Evolutionary conservation across 2,329 filamentous ascomycete species (phyloP).

Genomic region (Penicillium sumatraense): DNA sequence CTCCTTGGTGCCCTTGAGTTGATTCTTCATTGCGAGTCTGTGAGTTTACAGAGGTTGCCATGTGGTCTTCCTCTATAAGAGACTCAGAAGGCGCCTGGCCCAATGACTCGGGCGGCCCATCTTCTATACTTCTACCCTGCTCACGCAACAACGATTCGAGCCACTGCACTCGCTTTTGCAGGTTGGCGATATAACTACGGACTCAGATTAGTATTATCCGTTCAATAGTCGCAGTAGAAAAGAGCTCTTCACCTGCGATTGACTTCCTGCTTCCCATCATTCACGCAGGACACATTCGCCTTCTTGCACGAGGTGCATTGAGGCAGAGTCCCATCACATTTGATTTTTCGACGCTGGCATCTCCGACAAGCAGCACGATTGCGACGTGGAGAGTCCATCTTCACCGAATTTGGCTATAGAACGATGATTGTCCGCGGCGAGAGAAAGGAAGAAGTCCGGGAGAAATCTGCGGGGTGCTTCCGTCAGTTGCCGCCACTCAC

Average conservation of each 20-base stretch:
- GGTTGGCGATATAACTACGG: slow-evolving; percentile 40
- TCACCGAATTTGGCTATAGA: no score
- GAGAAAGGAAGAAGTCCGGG: neutral
- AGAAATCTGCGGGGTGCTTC: slow-evolving; percentile 11
- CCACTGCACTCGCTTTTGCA: slow-evolving; percentile 52
- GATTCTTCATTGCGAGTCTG: slow-evolving; percentile 16
- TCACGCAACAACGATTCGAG: slow-evolving; percentile 51
- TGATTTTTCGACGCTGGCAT: slow-evolving; percentile 58
- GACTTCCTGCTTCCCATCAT: slow-evolving; percentile 52
- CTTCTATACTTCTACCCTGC: slow-evolving; percentile 48
- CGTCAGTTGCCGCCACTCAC: neutral
- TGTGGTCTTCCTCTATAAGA: neutral
- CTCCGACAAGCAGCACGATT: slow-evolving; percentile 38
- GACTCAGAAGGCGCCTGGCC: slow-evolving; percentile 4
- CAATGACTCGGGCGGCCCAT: slow-evolving; percentile 19
- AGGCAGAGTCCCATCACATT: slow-evolving; percentile 52
- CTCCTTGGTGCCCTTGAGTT: neutral
- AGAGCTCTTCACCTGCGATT: slow-evolving; percentile 48
- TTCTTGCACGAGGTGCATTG: slow-evolving; percentile 51
- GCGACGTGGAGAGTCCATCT: slow-evolving; percentile 33
- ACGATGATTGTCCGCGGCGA: no score
- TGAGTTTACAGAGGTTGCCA: neutral
- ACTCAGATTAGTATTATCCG: neutral
- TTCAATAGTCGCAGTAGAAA: neutral
- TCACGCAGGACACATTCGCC: slow-evolving; percentile 47